Base-by-base conservation (phyloP, 2,329 filamentous ascomycete species). In the Phialophora expanda region DNA sequence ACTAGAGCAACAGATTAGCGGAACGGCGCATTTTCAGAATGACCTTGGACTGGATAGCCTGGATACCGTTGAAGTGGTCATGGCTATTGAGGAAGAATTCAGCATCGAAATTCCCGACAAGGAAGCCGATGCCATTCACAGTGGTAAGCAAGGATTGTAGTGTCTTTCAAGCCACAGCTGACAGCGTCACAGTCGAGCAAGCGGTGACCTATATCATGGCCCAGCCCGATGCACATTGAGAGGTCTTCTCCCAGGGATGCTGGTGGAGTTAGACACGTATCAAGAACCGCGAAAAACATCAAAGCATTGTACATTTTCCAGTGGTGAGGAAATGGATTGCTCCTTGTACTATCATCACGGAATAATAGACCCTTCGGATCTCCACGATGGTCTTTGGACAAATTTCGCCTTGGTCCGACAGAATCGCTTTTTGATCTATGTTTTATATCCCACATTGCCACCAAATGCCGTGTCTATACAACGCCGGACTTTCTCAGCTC, bases 41-140 rank as follows among this genome's bases (percentile, higher is more conserved):
- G 94, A 99, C 82, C 90, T 99, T 71, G 95, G 93, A 72, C 85
- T 99, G 76, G 95, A 99, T 85, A 96, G 91, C 83, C 87, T 99
- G 80, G 95, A 99, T 81, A 97, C 95, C 70, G 95, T 99, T 71
- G 95, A 99, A 86, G 95, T 99, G 73, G 95, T 99, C 75, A 99
- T 99, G 95, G 95, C 95, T 73, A 98, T 99, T 82, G 95, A 99
- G 87, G 95, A 99, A 87, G 88, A 90, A 77, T 90, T 90, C 82
- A 90, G 92, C 90, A 95, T 97, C 79, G 93, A 97, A 87, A 97
- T 97, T 76, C 93, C 93, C 74, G 93, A 97, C 84, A 97, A 97
- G 87, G 92, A 97, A 78, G 93, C 93, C 73, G 93, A 97, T 80
- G 85, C 86, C 72, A 96, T 97, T 80, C 92, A 95, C 87, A 96